Evolutionary conservation across 108 stramenopile genomes (phyloP), one percentile per base, ranked within the genome.

Genomic region (Pseudonitzschia delicatissima): DNA sequence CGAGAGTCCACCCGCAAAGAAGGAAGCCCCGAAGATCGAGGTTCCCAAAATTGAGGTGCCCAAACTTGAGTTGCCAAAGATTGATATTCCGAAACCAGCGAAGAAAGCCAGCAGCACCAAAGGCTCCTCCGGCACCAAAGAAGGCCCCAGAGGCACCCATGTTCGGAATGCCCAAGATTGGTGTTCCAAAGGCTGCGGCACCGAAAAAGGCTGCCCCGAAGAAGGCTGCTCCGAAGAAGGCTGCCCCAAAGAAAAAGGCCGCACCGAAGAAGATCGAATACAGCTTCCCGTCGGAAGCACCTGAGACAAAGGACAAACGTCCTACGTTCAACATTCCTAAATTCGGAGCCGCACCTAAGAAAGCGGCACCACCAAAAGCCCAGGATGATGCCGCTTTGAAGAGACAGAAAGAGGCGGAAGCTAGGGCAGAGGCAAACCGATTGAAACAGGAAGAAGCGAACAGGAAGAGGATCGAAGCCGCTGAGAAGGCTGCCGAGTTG

Each of bases 171-270:
- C 45, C 45, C 2, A 21, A 21, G 2, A 21, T 21, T 18, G 47
- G 47, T 21, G 23, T 17, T 66, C 28, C 64, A 32, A 33, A 73
- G 20, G 20, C 42, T 2, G 6, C 42, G 1, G 17, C 42, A 7
- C 3, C 3, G 26, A 50, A 34, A n/a, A n/a, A 18, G 20, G 47
- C 17, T 48, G 51, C 40, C 23, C 62, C 40, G 4, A 51, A 55
- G 87, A 92, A 64, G 82, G 88, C 52, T 64, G 87, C 34, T 78
- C 77, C n/a, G 86, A 52, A 37, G 51, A 21, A n/a, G n/a, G n/a
- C n/a, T n/a, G 80, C 71, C 85, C 88, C 69, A 77, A 78, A 26
- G 35, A 76, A 31, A 48, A 70, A 33, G 76, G 84, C 11, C 76
- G 2, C 20, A 21, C 47, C 47, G 2, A 55, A 55, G 53, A 33